Percentiles rank a stretch among this genome's conserved stretches.
These are phyloP conservation scores for Petasospora rhodanensis DNA, from an alignment of 1,139 yeast species.

Conservation along the genomic window DNA sequence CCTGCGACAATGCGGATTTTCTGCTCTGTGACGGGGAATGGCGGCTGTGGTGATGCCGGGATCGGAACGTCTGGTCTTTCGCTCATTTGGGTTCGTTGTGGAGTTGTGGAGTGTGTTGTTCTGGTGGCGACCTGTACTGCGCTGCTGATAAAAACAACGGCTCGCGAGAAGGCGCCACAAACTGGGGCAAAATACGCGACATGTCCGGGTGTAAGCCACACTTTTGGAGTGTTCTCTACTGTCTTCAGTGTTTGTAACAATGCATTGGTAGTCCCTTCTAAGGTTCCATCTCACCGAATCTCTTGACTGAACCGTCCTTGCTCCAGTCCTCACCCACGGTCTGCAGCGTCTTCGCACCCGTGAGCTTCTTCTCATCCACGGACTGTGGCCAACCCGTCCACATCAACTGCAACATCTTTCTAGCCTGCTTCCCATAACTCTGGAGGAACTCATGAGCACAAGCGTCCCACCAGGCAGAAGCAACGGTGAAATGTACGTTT, in stretches of 20 bases:
- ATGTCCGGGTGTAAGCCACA: too few species aligned
- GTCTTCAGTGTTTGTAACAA: too few species aligned
- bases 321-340: conserved; percentile 78
- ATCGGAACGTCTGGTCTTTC: conserved; percentile 25
- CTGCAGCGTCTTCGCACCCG: conserved; percentile 74
- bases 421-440: conserved; percentile 66
- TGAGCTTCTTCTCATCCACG: conserved; percentile 47
- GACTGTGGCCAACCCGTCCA: conserved; percentile 47
- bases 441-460: conserved; percentile 52
- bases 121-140: too few species aligned
- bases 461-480: conserved; percentile 93
- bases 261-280: too few species aligned
- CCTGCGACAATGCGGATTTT: conserved; percentile 69
- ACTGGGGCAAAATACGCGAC: too few species aligned
- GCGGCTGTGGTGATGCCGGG: conserved; percentile 49
- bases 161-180: too few species aligned
- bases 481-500: conserved; percentile 67
- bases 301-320: conserved; percentile 38
- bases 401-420: conserved; percentile 48
- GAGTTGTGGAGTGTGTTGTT: background rate
- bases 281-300: conserved; percentile 51
- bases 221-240: too few species aligned
- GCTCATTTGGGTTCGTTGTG: conserved; percentile 13
- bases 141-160: too few species aligned
- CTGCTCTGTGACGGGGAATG: conserved; percentile 60